Evolutionary conservation across 2,329 filamentous ascomycete genomes (phyloP), one percentile per base, ranked within the genome.

Genomic region (Aspergillus fumigatiaffinis): DNA sequence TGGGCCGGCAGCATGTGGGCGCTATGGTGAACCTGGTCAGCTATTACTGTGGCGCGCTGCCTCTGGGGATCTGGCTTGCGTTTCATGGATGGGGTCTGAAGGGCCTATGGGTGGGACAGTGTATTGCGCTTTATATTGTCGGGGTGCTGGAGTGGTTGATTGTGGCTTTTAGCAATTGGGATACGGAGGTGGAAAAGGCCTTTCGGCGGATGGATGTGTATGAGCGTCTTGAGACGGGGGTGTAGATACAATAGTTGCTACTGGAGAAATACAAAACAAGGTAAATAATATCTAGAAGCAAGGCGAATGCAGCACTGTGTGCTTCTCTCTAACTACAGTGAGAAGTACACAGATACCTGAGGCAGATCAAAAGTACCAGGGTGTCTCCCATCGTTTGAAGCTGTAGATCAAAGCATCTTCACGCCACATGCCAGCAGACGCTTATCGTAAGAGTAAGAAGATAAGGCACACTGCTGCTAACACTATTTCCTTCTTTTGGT

Each of bases 1-100:
- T 93, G 90, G 92, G 91, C 2, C 79, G 89, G 54, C 91, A 96
- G 73, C 91, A 92, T 80, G 82, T 95, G 51, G 92, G 92, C 14
- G 91, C 91, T 1, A 77, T 86, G 1, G 90, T 95, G 53, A 96
- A 96, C 70, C 79, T 92, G 17, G 73, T 92, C 20, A 91, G 88
- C 69, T 96, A 96, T 73, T 96, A 96, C 71, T 86, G 86, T 62
- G 90, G 89, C 57, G 91, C 91, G 0, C 72, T 95, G 55, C 91
- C 91, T 0, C 77, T 87, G n/a, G 91, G 91, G 0, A 90, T 95
- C 54, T 94, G 85, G 75, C 83, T 96, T 29, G 91, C 91, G 1
- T 94, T 94, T 66, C 85, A 94, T 68, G 90, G 90, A 20, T 94
- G 90, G 90, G 91, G 91, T 0, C 76, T 95, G 1, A 80, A 81